phyloP scores from a whole-genome alignment of 192 early-diverging fungal genomes.

The Entophlyctis helioformis region DNA sequence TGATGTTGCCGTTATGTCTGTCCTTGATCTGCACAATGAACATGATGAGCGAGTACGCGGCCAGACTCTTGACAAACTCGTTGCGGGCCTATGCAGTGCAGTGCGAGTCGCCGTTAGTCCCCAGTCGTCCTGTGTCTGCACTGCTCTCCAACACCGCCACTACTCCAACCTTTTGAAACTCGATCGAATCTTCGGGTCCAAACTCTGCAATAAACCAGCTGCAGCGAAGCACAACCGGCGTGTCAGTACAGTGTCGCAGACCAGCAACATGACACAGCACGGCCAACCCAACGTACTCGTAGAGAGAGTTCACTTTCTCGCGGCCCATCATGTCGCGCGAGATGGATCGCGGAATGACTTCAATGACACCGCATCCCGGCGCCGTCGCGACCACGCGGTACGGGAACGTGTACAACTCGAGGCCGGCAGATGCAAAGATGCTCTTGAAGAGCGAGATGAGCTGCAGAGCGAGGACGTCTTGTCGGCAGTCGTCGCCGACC shows the following conservation, averaged over 20 bases:
- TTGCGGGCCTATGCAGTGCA: conserved; percentile 51
- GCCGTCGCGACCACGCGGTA: conserved; percentile 96
- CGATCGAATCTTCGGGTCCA: conserved; percentile 76
- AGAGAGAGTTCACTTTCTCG: conserved; percentile 95
- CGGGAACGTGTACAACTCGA: conserved; percentile 93
- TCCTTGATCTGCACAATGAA: conserved; percentile 98
- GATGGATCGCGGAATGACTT: conserved; percentile 93
- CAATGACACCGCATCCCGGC: conserved; percentile 95
- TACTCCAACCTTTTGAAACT: conserved; percentile 56
- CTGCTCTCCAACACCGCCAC: not conserved
- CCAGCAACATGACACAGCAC: not conserved
- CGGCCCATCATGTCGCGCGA: conserved; percentile 96
- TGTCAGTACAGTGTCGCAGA: not conserved
- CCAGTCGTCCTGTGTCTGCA: not conserved
- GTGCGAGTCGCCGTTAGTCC: not conserved
- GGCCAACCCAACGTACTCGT: conserved; percentile 56
- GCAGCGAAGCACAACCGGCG: not conserved
- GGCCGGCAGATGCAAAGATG: conserved; percentile 77
- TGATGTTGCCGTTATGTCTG: conserved; percentile 98
- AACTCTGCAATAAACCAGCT: conserved; percentile 87
- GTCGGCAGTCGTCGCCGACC: conserved; percentile 98
- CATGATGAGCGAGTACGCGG: conserved; percentile 89
- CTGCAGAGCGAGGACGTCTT: conserved; percentile 96
- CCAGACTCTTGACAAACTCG: conserved; percentile 90
- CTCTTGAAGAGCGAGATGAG: conserved; percentile 96